Percentiles rank a stretch among this genome's conserved stretches.
phyloP scores from a whole-genome alignment of 2,329 filamentous ascomycete species.

The Chaetothyriales sp. region DNA sequence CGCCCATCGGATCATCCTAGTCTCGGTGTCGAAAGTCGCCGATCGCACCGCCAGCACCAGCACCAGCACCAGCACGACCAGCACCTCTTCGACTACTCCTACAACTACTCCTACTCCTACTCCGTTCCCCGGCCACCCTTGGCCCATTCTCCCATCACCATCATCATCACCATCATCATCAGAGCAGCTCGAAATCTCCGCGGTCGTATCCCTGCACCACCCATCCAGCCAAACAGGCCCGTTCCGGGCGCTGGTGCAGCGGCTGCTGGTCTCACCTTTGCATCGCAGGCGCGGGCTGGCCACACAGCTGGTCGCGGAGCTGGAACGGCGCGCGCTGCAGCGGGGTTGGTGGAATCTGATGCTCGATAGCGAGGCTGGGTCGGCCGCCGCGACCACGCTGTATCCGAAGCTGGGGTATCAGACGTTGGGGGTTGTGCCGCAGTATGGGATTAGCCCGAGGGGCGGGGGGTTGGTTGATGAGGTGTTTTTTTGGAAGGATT shows the following conservation, averaged over 20 bases:
- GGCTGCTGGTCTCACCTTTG: conserved; percentile 40
- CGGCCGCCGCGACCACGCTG: conserved; percentile 34
- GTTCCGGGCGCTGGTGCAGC: conserved; percentile 42
- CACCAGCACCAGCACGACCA: conserved; percentile 4
- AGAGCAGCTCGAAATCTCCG: conserved; percentile 23
- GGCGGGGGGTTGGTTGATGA: conserved; percentile 33
- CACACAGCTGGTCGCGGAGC: conserved; percentile 34
- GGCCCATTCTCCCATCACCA: conserved; percentile 22
- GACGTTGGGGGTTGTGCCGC: conserved; percentile 40
- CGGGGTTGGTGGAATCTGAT: conserved; percentile 38
- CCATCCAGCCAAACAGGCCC: conserved; percentile 41
- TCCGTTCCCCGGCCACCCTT: conserved; percentile 1
- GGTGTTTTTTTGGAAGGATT: conserved; percentile 16
- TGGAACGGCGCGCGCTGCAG: conserved; percentile 41
- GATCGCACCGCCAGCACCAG: conserved; percentile 25
- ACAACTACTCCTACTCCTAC: no score
- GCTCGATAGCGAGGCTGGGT: conserved; percentile 39
- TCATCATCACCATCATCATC: neutral
- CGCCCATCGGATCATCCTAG: conserved; percentile 32
- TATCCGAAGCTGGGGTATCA: conserved; percentile 44
- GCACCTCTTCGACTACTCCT: neutral
- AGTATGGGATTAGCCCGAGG: conserved; percentile 37
- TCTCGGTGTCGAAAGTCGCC: conserved; percentile 29
- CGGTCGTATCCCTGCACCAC: conserved; percentile 41
- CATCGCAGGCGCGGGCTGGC: conserved; percentile 39